These are phyloP conservation scores for Arthrinium phaeospermum DNA, from an alignment of 2,329 filamentous ascomycete genomes.

Conservation along the genomic window DNA sequence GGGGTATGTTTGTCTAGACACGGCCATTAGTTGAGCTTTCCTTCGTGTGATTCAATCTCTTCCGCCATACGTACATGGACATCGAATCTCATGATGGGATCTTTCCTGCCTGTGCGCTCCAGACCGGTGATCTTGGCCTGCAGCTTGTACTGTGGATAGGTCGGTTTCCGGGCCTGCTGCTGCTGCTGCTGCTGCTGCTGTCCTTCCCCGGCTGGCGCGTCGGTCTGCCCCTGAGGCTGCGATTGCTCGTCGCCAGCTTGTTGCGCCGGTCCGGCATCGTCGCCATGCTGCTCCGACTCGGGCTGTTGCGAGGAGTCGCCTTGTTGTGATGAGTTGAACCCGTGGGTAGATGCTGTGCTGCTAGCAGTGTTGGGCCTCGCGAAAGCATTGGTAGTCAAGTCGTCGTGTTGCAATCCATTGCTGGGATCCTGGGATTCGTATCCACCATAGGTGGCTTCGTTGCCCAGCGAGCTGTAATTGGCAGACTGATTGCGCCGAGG, in stretches of 20 bases:
- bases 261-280: background rate
- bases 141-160: conserved; percentile 78
- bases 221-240: conserved; percentile 31
- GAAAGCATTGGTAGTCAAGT: conserved; percentile 46
- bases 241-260: conserved; percentile 32
- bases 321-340: conserved; percentile 43
- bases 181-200: conserved; percentile 47
- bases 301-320: conserved; percentile 38
- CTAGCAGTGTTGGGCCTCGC: conserved; percentile 54
- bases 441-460: conserved; percentile 49
- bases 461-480: conserved; percentile 47
- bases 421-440: conserved; percentile 48
- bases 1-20: conserved; percentile 91
- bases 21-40: background rate
- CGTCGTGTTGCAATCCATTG: conserved; percentile 48
- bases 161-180: conserved; percentile 60
- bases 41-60: background rate
- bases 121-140: conserved; percentile 94
- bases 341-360: conserved; percentile 49
- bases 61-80: conserved; percentile 74
- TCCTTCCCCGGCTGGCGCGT: conserved; percentile 26
- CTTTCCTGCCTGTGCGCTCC: conserved; percentile 92
- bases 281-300: conserved; percentile 27
- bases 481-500: conserved; percentile 52
- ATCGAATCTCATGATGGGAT: conserved; percentile 93